Conservation (phyloP, 352 stramenopile species). For the Pythium dissimile region DNA sequence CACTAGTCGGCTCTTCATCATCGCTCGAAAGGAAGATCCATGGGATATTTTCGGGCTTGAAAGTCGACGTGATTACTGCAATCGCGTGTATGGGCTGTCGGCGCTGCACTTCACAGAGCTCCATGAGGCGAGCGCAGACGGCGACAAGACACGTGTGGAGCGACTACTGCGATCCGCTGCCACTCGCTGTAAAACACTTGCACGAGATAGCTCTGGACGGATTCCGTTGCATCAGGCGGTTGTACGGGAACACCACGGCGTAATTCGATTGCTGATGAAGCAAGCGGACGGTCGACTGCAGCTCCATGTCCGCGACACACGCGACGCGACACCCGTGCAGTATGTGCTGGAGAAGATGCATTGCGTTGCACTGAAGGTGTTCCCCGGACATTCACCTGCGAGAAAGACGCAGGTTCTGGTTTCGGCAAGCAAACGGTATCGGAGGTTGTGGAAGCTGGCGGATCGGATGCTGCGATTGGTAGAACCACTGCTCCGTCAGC, state of each 20-base stretch:
- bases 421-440: slow-evolving; percentile 24
- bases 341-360: slow-evolving; percentile 48
- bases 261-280: slow-evolving; percentile 31
- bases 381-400: background rate
- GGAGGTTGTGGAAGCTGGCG: slow-evolving; percentile 30
- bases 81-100: slow-evolving; percentile 33
- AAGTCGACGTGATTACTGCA: slow-evolving; percentile 15
- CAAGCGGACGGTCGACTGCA: slow-evolving; percentile 40
- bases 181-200: slow-evolving; percentile 23
- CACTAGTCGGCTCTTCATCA: slow-evolving; percentile 6
- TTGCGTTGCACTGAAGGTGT: slow-evolving; percentile 14
- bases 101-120: slow-evolving; percentile 29
- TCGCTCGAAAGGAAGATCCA: slow-evolving; percentile 15
- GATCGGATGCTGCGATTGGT: slow-evolving; percentile 30
- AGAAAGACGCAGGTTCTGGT: slow-evolving; percentile 13
- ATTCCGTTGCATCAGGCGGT: slow-evolving; percentile 53
- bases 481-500: background rate
- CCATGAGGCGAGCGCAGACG: slow-evolving; percentile 29
- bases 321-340: slow-evolving; percentile 33
- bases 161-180: slow-evolving; percentile 9
- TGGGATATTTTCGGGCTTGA: slow-evolving; percentile 39
- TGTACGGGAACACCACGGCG: slow-evolving; percentile 30
- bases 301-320: slow-evolving; percentile 36
- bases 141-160: slow-evolving; percentile 19
- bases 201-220: slow-evolving; percentile 35